Evolutionary conservation across 1,139 yeast species (phyloP).

Genomic region (Magnusiomyces ingens): DNA sequence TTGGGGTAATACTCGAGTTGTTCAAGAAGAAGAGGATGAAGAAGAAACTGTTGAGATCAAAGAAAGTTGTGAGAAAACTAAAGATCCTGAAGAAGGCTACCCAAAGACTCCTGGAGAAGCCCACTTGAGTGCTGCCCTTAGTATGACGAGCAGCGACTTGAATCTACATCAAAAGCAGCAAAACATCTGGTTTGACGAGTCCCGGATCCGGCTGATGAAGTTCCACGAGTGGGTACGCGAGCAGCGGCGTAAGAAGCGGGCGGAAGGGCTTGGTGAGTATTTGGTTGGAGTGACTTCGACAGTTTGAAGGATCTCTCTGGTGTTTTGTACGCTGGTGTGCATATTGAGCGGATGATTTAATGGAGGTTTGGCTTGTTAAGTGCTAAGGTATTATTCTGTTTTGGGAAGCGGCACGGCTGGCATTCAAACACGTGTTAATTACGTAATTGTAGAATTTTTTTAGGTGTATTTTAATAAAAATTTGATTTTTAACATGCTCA

Average conservation of each 20-base stretch:
- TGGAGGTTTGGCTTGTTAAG: too few relatives aligned
- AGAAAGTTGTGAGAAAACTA: not conserved
- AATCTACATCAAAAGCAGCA: not conserved
- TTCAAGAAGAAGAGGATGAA: slow-evolving; percentile 36
- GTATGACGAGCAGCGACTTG: not conserved
- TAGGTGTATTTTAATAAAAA: too few relatives aligned
- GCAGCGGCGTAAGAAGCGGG: not conserved
- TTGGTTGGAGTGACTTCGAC: not conserved
- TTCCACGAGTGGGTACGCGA: slow-evolving; percentile 11
- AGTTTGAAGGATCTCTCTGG: too few relatives aligned
- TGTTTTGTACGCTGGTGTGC: too few relatives aligned
- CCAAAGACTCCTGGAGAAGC: not conserved
- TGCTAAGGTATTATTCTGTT: too few relatives aligned
- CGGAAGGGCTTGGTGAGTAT: not conserved
- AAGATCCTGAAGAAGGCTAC: not conserved
- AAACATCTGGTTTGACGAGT: slow-evolving; percentile 7
- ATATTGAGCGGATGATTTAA: too few relatives aligned
- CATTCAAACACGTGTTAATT: too few relatives aligned
- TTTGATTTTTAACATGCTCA: too few relatives aligned
- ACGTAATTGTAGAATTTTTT: too few relatives aligned
- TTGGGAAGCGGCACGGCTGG: too few relatives aligned
- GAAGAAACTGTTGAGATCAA: not conserved
- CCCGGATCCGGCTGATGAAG: slow-evolving; percentile 8
- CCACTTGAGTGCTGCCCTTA: too few relatives aligned
- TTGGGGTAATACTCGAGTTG: slow-evolving; percentile 89